Conservation (phyloP, 352 stramenopile genomes). For the Phytopythium oedochilum region DNA sequence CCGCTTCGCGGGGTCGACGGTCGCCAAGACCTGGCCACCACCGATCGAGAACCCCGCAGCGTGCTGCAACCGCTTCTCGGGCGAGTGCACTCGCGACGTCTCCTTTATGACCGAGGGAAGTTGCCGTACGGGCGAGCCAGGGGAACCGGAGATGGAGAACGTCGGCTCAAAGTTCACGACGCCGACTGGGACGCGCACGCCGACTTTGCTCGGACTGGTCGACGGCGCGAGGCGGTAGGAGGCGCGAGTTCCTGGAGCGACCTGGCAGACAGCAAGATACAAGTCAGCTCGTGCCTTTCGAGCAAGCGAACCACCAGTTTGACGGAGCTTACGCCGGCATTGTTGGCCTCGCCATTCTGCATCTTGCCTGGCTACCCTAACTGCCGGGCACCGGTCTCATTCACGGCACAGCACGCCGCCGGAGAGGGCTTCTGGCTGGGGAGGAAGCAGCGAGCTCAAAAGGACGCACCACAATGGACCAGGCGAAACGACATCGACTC, state of each 20-base stretch:
- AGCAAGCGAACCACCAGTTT: not conserved
- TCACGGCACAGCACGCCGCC: not conserved
- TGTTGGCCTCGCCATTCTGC: not conserved
- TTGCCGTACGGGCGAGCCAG: slow-evolving; percentile 20
- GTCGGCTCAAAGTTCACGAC: slow-evolving; percentile 63
- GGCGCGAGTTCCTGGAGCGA: slow-evolving; percentile 3
- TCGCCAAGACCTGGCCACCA: slow-evolving; percentile 31
- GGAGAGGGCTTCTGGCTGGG: not conserved
- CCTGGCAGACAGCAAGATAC: not conserved
- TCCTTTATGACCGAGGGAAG: slow-evolving; percentile 21
- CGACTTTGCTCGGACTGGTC: slow-evolving; percentile 49
- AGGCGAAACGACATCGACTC: slow-evolving; percentile 9
- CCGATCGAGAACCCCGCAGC: slow-evolving; percentile 39
- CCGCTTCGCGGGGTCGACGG: slow-evolving; percentile 32
- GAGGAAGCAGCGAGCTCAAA: slow-evolving; percentile 1
- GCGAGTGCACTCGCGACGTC: slow-evolving; percentile 33
- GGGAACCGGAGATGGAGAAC: slow-evolving; percentile 11
- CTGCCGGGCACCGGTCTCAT: not conserved
- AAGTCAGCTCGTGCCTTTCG: not conserved
- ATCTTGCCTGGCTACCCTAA: not conserved
- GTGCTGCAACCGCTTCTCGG: slow-evolving; percentile 32
- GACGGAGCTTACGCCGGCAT: not conserved
- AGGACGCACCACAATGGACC: slow-evolving; percentile 5
- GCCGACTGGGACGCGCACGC: slow-evolving; percentile 20
- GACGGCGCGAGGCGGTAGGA: slow-evolving; percentile 38